These are phyloP conservation scores for Rhytidhysteron rufulum DNA, from an alignment of 2,329 filamentous ascomycete genomes.

Conservation along the genomic window DNA sequence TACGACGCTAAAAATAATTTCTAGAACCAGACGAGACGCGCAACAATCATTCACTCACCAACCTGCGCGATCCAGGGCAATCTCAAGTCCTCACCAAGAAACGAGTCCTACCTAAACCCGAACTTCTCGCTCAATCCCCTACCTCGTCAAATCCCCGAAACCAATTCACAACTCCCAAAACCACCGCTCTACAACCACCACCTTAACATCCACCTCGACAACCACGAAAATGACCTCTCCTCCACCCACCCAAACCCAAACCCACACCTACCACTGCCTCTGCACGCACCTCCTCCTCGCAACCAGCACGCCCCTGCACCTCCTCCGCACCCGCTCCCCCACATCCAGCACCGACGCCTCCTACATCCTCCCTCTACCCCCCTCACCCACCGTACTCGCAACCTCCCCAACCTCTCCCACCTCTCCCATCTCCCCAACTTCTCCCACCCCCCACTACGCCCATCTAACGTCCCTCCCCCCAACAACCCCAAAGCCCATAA, in stretches of 20 bases:
- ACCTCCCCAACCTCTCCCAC: constrained; percentile 14
- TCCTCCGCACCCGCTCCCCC: constrained; percentile 49
- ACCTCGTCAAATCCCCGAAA: neutral
- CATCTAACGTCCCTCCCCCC: constrained; percentile 48
- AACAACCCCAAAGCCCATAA: constrained; percentile 47
- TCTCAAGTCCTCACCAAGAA: too few species aligned
- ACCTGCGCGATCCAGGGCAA: too few species aligned
- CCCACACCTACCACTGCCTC: constrained; percentile 61
- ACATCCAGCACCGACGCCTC: constrained; percentile 49
- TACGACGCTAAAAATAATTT: too few species aligned
- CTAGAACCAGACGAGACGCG: too few species aligned
- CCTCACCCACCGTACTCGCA: constrained; percentile 16
- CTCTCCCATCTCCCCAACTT: constrained; percentile 10
- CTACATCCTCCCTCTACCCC: constrained; percentile 54
- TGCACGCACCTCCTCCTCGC: constrained; percentile 64
- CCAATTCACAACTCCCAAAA: neutral
- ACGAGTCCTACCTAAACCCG: too few species aligned
- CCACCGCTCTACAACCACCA: constrained; percentile 5
- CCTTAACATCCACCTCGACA: constrained; percentile 7
- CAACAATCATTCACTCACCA: too few species aligned
- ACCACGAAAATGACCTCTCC: constrained; percentile 28
- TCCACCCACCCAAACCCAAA: constrained; percentile 22
- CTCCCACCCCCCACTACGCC: constrained; percentile 40
- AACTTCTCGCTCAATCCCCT: neutral
- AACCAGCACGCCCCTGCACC: constrained; percentile 50